These are phyloP conservation scores for Cephalotrichum gorgonifer DNA, from an alignment of 2,329 filamentous ascomycete species.

Conservation along the genomic window DNA sequence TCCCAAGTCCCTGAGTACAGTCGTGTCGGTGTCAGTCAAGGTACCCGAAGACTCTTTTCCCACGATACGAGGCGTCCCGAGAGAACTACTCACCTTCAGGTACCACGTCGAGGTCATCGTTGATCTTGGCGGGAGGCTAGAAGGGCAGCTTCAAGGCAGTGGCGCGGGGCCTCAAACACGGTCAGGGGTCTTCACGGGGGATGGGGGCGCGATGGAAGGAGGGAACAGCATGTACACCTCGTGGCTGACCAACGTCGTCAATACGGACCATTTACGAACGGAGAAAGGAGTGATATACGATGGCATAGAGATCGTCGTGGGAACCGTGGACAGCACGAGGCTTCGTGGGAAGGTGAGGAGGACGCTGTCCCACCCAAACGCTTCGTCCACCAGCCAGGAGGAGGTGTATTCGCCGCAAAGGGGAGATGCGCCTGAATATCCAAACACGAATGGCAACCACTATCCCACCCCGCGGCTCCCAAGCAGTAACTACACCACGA, in stretches of 20 bases:
- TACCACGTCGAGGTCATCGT: slow-evolving; percentile 91
- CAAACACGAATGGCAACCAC: background rate
- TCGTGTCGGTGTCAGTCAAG: slow-evolving; percentile 72
- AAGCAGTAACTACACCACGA: background rate
- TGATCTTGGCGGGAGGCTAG: slow-evolving; percentile 79
- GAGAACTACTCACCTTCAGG: slow-evolving; percentile 88
- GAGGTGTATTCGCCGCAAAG: slow-evolving; percentile 10
- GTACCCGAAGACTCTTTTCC: slow-evolving; percentile 88
- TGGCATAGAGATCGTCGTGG: slow-evolving; percentile 77
- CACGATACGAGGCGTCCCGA: slow-evolving; percentile 80
- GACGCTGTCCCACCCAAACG: slow-evolving; percentile 6
- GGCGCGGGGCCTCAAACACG: slow-evolving; percentile 32
- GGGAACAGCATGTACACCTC: slow-evolving; percentile 36
- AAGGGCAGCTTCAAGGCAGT: slow-evolving; percentile 58
- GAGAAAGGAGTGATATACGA: slow-evolving; percentile 89
- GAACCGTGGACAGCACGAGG: slow-evolving; percentile 64
- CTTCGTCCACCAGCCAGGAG: slow-evolving; percentile 21
- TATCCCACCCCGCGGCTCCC: slow-evolving; percentile 1
- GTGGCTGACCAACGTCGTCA: slow-evolving; percentile 59
- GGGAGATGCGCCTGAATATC: background rate
- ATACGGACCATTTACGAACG: slow-evolving; percentile 75
- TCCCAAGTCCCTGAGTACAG: slow-evolving; percentile 64
- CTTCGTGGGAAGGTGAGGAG: slow-evolving; percentile 1
- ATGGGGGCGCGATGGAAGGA: slow-evolving; percentile 21
- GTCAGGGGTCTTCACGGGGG: slow-evolving; percentile 21